phyloP scores from a whole-genome alignment of 768 basidiomycete species.

The Saitozyma podzolica region DNA sequence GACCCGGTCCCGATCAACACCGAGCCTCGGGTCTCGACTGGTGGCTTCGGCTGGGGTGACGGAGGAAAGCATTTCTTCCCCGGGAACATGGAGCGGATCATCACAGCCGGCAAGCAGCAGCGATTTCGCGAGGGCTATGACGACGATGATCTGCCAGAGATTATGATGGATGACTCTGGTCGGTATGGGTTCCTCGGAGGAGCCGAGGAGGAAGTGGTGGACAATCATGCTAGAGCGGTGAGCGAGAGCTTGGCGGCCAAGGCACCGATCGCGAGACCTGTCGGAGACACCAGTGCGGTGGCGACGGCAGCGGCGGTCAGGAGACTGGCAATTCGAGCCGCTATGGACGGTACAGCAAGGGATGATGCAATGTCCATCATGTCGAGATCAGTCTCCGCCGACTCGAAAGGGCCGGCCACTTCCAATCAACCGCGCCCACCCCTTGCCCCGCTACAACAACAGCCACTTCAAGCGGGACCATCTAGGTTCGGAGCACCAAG shows the following conservation, averaged over 20 bases:
- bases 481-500: conserved; percentile 4
- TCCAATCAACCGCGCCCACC: conserved; percentile 2
- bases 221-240: conserved; percentile 9
- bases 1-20: conserved; percentile 39
- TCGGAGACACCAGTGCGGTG: conserved; percentile 8
- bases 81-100: conserved; percentile 32
- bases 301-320: conserved; percentile 1
- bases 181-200: conserved; percentile 9
- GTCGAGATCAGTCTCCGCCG: neutral
- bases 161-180: conserved; percentile 12
- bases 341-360: neutral
- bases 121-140: conserved; percentile 9
- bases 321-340: conserved; percentile 6
- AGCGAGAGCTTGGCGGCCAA: neutral
- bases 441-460: neutral
- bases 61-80: conserved; percentile 35
- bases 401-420: neutral
- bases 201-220: conserved; percentile 22
- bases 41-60: conserved; percentile 42
- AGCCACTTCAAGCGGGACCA: neutral
- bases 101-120: conserved; percentile 24
- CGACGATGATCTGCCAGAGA: conserved; percentile 19
- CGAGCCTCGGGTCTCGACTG: conserved; percentile 21
- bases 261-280: neutral
- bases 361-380: too few species aligned